These are phyloP conservation scores for Alternaria ventricosa DNA, from an alignment of 2,329 filamentous ascomycete species.

Conservation along the genomic window DNA sequence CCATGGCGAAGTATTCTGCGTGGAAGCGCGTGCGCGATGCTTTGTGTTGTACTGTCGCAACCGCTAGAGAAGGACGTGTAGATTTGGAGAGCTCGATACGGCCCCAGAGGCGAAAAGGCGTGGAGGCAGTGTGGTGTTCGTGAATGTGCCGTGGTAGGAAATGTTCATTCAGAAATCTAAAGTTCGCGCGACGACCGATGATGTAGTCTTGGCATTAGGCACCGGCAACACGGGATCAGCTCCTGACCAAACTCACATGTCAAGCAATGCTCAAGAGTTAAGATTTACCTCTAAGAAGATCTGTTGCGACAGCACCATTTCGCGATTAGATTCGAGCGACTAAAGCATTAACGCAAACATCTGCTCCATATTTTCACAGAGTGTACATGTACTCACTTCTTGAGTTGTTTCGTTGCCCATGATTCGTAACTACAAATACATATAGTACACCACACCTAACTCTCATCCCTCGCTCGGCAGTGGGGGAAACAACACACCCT, in stretches of 20 bases:
- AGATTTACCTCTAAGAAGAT: no score
- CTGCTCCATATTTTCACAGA: neutral
- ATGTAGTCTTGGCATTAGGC: constrained; percentile 28
- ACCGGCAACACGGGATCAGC: neutral
- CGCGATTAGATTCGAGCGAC: neutral
- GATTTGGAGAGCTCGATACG: neutral
- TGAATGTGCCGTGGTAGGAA: neutral
- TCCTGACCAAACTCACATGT: neutral
- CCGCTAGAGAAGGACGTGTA: neutral
- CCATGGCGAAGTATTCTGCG: constrained; percentile 36
- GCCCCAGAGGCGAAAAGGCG: neutral
- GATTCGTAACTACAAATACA: neutral
- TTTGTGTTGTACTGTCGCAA: neutral
- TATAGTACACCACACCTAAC: neutral
- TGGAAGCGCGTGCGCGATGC: neutral
- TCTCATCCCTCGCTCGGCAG: constrained; percentile 33
- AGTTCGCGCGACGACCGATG: constrained; percentile 32
- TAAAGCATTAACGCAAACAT: neutral
- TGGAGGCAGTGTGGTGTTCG: neutral
- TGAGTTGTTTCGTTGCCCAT: neutral
- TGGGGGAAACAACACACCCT: constrained; percentile 60
- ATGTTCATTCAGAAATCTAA: constrained; percentile 16
- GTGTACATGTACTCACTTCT: neutral
- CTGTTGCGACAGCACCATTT: neutral
- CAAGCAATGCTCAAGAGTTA: neutral